Evolutionary conservation across 768 basidiomycete species (phyloP).

Genomic region (Serendipita sp.): DNA sequence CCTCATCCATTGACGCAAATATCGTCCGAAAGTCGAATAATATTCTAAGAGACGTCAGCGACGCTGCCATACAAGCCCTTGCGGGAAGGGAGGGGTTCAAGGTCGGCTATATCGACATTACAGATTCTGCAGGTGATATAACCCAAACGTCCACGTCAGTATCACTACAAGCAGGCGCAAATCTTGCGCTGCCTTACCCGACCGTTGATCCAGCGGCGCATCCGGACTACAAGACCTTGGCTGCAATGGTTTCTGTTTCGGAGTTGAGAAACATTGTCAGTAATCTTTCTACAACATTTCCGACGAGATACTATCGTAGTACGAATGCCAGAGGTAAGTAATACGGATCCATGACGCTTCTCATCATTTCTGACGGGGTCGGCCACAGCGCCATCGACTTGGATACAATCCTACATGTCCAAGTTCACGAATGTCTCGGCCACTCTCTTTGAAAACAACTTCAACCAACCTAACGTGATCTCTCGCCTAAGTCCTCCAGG

Average conservation of each 20-base stretch:
- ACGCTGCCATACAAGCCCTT: neutral
- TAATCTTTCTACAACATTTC: conserved; percentile 4
- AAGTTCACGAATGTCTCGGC: neutral
- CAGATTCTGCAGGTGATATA: neutral
- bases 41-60: neutral
- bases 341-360: neutral
- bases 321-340: neutral
- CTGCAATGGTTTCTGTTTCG: neutral
- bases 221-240: conserved; percentile 1
- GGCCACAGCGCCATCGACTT: neutral
- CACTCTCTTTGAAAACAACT: conserved; percentile 6
- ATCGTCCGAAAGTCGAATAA: neutral
- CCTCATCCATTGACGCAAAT: neutral
- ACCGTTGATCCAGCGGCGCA: conserved; percentile 3
- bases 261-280: neutral
- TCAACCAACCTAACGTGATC: conserved; percentile 8
- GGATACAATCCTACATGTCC: conserved; percentile 1
- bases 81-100: conserved; percentile 1
- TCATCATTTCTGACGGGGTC: neutral
- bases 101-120: conserved; percentile 2
- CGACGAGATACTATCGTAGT: conserved; percentile 7
- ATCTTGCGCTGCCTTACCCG: neutral
- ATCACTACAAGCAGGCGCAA: neutral
- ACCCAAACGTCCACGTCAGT: neutral
- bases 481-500: neutral